phyloP scores from a whole-genome alignment of 106 monocot genomes.

The Dendrobium nobile region DNA sequence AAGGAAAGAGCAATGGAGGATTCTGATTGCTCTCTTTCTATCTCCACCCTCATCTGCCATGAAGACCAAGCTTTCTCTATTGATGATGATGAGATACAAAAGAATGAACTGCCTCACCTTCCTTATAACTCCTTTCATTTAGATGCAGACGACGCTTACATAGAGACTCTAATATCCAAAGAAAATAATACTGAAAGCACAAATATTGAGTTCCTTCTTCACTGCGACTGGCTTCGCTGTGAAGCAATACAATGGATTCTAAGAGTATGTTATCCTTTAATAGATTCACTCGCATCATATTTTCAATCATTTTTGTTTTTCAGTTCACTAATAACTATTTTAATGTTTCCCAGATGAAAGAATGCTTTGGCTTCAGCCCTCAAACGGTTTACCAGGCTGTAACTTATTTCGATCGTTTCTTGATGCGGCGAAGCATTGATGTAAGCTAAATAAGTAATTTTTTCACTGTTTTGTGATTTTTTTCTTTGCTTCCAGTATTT shows the following conservation, averaged over 20 bases:
- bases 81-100: conserved; percentile 20
- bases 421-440: conserved; percentile 42
- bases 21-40: conserved; percentile 17
- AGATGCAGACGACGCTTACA: conserved; percentile 51
- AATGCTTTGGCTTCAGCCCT: conserved; percentile 44
- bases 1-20: conserved; percentile 20
- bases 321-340: background rate
- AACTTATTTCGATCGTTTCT: conserved; percentile 75
- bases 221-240: conserved; percentile 28
- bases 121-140: background rate
- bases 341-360: conserved; percentile 33
- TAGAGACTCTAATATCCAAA: conserved; percentile 44
- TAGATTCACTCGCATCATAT: background rate
- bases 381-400: conserved; percentile 66
- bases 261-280: conserved; percentile 25
- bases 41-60: conserved; percentile 53
- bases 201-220: background rate
- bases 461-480: background rate
- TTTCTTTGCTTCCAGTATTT: background rate
- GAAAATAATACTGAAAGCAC: conserved; percentile 21
- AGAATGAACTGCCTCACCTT: background rate
- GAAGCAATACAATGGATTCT: conserved; percentile 73
- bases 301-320: background rate
- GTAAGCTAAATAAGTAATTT: conserved; percentile 18
- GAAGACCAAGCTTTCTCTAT: conserved; percentile 46